A percentile compares a stretch with the other conserved stretches of the same genome.
phyloP scores from a whole-genome alignment of 805 yeast genomes.

The Candida hungchunana region DNA sequence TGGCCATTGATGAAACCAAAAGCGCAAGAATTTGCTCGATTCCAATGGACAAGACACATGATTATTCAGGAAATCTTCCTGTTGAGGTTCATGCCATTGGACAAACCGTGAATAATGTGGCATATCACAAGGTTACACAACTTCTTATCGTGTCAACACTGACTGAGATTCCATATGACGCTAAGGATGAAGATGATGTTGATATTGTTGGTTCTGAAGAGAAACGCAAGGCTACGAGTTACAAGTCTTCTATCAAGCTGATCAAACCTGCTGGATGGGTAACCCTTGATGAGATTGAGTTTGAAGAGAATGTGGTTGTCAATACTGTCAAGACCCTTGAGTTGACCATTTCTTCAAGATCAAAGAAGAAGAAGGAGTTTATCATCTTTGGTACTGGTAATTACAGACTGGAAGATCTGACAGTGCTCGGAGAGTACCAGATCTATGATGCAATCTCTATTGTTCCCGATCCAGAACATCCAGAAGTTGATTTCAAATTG shows the following conservation, averaged over 20 bases:
- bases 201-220: slow-evolving; percentile 53
- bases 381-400: slow-evolving; percentile 77
- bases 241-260: slow-evolving; percentile 56
- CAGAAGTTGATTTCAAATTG: slow-evolving; percentile 76
- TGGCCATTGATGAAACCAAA: slow-evolving; percentile 65
- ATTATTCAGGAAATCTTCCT: slow-evolving; percentile 60
- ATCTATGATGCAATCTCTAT: slow-evolving; percentile 73
- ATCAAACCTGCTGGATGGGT: slow-evolving; percentile 72
- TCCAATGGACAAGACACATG: slow-evolving; percentile 33
- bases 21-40: slow-evolving; percentile 54
- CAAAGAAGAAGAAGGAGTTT: slow-evolving; percentile 52
- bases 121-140: slow-evolving; percentile 65
- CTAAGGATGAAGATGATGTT: slow-evolving; percentile 71
- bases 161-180: slow-evolving; percentile 53
- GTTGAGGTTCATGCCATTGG: slow-evolving; percentile 48
- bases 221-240: slow-evolving; percentile 52
- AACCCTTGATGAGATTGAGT: slow-evolving; percentile 62
- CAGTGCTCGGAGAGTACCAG: slow-evolving; percentile 74
- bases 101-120: slow-evolving; percentile 58
- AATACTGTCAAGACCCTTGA: slow-evolving; percentile 33
- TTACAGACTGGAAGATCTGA: slow-evolving; percentile 73
- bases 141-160: slow-evolving; percentile 61
- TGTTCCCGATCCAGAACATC: slow-evolving; percentile 84
- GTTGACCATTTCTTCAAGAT: slow-evolving; percentile 35
- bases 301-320: slow-evolving; percentile 62